phyloP scores from a whole-genome alignment of 208 protist genomes.

The Crithidia expoeki region DNA sequence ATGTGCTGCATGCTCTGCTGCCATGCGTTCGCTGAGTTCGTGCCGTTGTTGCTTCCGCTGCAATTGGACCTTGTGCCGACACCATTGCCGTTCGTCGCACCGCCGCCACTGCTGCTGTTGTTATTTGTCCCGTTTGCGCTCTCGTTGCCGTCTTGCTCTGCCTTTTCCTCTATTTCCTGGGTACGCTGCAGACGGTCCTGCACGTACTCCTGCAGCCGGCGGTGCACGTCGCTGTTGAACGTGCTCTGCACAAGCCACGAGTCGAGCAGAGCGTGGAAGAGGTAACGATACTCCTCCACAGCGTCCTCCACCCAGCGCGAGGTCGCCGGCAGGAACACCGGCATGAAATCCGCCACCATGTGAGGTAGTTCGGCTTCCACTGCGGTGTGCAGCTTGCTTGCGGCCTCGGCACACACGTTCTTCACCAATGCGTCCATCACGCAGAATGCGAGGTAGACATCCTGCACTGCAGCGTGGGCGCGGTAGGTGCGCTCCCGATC shows the following conservation, averaged over 20 bases:
- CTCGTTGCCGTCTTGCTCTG: conserved; percentile 14
- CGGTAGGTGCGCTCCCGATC: conserved; percentile 56
- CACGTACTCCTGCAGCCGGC: conserved; percentile 68
- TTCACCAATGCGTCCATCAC: conserved; percentile 71
- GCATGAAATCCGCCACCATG: conserved; percentile 61
- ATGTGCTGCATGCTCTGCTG: conserved; percentile 31
- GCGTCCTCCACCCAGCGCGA: conserved; percentile 45
- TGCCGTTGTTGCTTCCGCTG: not conserved
- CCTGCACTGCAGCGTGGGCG: conserved; percentile 65
- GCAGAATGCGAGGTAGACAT: conserved; percentile 77
- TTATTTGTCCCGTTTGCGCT: not conserved
- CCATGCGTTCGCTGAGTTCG: conserved; percentile 11
- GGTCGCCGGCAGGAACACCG: conserved; percentile 38
- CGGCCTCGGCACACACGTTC: conserved; percentile 28
- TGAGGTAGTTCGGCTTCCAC: conserved; percentile 60
- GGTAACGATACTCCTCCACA: conserved; percentile 52
- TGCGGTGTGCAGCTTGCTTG: conserved; percentile 15
- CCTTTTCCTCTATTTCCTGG: conserved; percentile 33
- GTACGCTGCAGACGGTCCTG: conserved; percentile 59
- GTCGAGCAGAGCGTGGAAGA: conserved; percentile 66
- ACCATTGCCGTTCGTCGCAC: not conserved
- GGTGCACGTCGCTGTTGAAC: conserved; percentile 44
- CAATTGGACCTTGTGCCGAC: not conserved
- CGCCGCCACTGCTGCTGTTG: not conserved
- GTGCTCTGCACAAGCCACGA: conserved; percentile 52